Evolutionary conservation across 768 basidiomycete genomes (phyloP).

Genomic region (Collybia mongolica): DNA sequence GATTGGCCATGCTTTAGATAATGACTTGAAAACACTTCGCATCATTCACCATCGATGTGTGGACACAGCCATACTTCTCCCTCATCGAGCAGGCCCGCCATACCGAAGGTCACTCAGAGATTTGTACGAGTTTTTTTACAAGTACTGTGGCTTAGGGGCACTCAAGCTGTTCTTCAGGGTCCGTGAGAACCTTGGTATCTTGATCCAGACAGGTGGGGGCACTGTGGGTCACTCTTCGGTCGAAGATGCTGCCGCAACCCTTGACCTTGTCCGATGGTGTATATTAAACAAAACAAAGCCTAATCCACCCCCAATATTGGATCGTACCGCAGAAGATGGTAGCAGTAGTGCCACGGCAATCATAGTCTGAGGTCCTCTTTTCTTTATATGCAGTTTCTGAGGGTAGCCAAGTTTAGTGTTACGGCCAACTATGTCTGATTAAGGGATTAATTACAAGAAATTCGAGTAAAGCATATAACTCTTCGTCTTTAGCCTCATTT

Average conservation of each 20-base stretch:
- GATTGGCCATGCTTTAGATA: constrained; percentile 90
- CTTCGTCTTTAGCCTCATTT: no score
- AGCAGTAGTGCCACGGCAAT: not conserved
- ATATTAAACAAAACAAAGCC: constrained; percentile 53
- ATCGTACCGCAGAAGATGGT: not conserved
- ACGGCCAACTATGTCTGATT: no score
- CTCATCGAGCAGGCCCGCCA: constrained; percentile 71
- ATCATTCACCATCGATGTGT: constrained; percentile 84
- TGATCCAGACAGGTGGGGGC: constrained; percentile 80
- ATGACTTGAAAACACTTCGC: constrained; percentile 88
- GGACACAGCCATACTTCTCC: constrained; percentile 87
- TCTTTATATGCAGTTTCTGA: no score
- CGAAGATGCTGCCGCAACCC: constrained; percentile 86
- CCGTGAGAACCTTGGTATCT: constrained; percentile 75
- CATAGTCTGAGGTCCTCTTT: no score
- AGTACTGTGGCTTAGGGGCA: constrained; percentile 15
- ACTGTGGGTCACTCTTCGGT: constrained; percentile 84
- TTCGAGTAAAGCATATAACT: no score
- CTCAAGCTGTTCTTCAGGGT: constrained; percentile 45
- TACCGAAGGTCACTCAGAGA: constrained; percentile 81
- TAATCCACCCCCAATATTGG: constrained; percentile 2
- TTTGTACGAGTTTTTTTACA: constrained; percentile 47
- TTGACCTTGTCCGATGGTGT: constrained; percentile 86
- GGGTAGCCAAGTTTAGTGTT: no score
- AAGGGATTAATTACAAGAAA: no score